Conservation (phyloP, 179 eudicot genomes). For the Spinacia oleracea region DNA sequence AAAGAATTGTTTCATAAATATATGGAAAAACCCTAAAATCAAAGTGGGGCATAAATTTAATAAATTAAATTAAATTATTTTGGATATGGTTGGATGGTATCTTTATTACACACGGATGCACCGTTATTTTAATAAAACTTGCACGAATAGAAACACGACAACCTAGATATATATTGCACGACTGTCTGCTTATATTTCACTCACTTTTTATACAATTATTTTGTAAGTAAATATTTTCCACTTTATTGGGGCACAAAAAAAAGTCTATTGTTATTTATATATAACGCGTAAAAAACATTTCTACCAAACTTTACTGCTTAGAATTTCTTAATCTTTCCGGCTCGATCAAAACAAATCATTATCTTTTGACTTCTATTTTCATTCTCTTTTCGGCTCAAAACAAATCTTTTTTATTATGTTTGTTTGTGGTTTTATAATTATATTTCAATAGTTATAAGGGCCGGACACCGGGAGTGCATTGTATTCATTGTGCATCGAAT, state of each 20-base stretch:
- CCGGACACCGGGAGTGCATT: too few relatives aligned
- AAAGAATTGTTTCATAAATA: neutral
- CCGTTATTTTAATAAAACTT: neutral
- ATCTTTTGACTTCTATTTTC: too few relatives aligned
- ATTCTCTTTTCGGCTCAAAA: too few relatives aligned
- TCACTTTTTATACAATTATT: neutral
- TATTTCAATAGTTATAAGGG: too few relatives aligned
- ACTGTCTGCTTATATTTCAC: neutral
- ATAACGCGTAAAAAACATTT: neutral
- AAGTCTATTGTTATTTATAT: neutral
- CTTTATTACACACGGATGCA: neutral
- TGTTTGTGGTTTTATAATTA: too few relatives aligned
- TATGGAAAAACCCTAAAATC: neutral
- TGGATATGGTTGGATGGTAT: neutral
- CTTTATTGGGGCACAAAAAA: neutral
- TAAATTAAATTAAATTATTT: neutral
- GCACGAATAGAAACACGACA: slow-evolving; percentile 8
- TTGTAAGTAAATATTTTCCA: neutral
- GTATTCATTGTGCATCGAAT: too few relatives aligned
- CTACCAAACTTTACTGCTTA: neutral
- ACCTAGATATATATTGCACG: neutral
- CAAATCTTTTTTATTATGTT: too few relatives aligned
- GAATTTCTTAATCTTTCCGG: too few relatives aligned
- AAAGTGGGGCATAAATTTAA: neutral
- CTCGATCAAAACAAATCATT: too few relatives aligned